Evolutionary conservation across 495 filamentous ascomycete species (phyloP), one percentile per base, ranked within the genome.

Genomic region (Penicillium malachiteum): DNA sequence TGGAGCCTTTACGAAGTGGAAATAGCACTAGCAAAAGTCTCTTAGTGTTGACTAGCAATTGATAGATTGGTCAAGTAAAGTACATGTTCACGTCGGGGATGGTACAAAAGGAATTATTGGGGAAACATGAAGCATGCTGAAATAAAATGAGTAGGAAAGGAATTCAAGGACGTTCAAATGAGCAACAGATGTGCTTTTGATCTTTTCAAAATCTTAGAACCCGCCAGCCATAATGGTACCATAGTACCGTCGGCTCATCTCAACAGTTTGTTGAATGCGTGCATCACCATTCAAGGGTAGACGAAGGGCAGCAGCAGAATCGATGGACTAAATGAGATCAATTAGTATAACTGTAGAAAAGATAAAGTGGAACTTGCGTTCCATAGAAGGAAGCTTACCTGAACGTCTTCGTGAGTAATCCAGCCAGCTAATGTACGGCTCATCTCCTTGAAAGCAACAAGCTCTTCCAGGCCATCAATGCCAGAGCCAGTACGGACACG

Each of bases 401-500:
- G 76, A 60, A 78, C 80, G 40, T 82, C 82, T 62, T 82, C 75
- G 55, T 81, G 78, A 42, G 82, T 72, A 21, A 85, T 83, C 73
- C 83, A 79, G 52, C 80, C 77, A 17, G 84, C 87, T 31, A 84
- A 74, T 18, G 76, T 77, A 38, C 69, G 67, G 57, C 81, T 81
- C 71, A 89, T 89, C 64, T 87, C 86, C 63, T 80, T 76, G 57
- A 87, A 78, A 4, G 90, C 90, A 46, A 91, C 92, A 65, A 85
- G 87, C 68, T 96, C 88, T 63, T 89, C 84, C 41, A 95, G 76
- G n/a, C 80, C 83, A 59, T 85, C 81, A 49, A 83, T 77, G 51
- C 81, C 78, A 32, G 70, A 76, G 57, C 56, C 78, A 67, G 70
- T 78, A 62, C 66, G 72, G 58, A 71, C 78, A 49, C 77, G 78